Percentiles rank a stretch among this genome's conserved stretches.
These are phyloP conservation scores for Linnemannia elongata DNA, from an alignment of 192 early-diverging fungal genomes.

Conservation along the genomic window DNA sequence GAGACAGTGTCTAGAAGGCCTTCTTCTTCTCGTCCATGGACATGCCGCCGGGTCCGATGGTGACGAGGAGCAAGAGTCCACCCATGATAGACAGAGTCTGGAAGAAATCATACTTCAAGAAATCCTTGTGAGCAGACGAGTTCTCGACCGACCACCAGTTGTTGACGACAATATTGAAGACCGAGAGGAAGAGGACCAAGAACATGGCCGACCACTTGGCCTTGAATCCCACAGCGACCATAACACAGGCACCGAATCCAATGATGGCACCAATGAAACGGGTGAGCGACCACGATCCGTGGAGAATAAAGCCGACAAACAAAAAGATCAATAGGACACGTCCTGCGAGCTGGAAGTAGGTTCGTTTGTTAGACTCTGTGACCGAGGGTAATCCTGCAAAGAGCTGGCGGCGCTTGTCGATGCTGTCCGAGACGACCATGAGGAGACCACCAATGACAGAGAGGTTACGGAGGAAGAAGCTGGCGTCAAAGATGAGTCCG, in stretches of 20 bases:
- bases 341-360: conserved; percentile 86
- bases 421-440: conserved; percentile 91
- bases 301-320: conserved; percentile 1
- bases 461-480: conserved; percentile 90
- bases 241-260: conserved; percentile 87
- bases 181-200: conserved; percentile 85
- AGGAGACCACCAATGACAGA: conserved; percentile 92
- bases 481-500: conserved; percentile 89
- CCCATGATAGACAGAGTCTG: conserved; percentile 95
- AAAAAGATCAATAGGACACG: conserved; percentile 66
- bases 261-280: conserved; percentile 79
- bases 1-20: conserved; percentile 72
- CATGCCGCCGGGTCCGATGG: conserved; percentile 90
- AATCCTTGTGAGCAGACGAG: conserved; percentile 83
- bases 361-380: conserved; percentile 82
- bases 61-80: conserved; percentile 92
- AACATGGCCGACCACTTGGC: conserved; percentile 96
- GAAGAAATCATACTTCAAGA: conserved; percentile 98
- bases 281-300: conserved; percentile 12
- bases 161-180: conserved; percentile 94
- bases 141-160: conserved; percentile 95
- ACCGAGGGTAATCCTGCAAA: conserved; percentile 91
- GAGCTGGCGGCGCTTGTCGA: conserved; percentile 74
- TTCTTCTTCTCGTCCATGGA: conserved; percentile 98
- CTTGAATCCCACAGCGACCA: conserved; percentile 98